Evolutionary conservation across 1,139 yeast species (phyloP).

Genomic region (Sugiyamaella neomexicana): DNA sequence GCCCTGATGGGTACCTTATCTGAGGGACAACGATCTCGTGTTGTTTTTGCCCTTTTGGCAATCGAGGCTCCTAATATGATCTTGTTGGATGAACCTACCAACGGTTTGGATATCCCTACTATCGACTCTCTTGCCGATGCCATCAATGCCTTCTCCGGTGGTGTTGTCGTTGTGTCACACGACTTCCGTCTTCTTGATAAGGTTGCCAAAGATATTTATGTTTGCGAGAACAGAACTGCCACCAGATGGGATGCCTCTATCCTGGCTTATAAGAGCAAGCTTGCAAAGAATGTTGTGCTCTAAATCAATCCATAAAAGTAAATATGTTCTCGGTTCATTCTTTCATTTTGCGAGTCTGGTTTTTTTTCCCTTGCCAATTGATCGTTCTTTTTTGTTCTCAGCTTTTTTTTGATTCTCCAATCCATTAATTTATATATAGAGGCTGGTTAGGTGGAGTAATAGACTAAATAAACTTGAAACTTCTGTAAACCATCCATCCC

Average conservation of each 20-base stretch:
- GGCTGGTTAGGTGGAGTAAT: conserved; percentile 12
- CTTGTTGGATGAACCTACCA: conserved; percentile 97
- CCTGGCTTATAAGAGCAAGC: conserved; percentile 86
- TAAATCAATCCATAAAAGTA: conserved; percentile 25
- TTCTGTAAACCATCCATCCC: neutral
- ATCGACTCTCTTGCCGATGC: conserved; percentile 98
- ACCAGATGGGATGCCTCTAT: conserved; percentile 95
- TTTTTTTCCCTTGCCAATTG: neutral
- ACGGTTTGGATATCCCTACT: conserved; percentile 97
- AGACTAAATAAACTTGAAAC: conserved; percentile 4
- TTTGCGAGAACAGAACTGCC: conserved; percentile 91
- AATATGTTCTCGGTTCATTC: neutral
- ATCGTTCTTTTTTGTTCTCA: neutral
- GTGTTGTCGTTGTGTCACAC: conserved; percentile 98
- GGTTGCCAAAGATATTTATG: conserved; percentile 95
- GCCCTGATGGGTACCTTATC: conserved; percentile 98
- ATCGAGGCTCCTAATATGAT: conserved; percentile 93
- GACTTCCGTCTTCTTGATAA: conserved; percentile 98
- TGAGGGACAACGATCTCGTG: conserved; percentile 99
- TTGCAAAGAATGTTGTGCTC: conserved; percentile 71
- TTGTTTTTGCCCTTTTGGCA: conserved; percentile 93
- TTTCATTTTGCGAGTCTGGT: neutral
- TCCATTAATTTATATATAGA: conserved; percentile 14
- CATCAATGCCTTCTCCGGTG: conserved; percentile 90
- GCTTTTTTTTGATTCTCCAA: neutral